Conservation (phyloP, 164 flowering plant species). For the Warburgia ugandensis region DNA sequence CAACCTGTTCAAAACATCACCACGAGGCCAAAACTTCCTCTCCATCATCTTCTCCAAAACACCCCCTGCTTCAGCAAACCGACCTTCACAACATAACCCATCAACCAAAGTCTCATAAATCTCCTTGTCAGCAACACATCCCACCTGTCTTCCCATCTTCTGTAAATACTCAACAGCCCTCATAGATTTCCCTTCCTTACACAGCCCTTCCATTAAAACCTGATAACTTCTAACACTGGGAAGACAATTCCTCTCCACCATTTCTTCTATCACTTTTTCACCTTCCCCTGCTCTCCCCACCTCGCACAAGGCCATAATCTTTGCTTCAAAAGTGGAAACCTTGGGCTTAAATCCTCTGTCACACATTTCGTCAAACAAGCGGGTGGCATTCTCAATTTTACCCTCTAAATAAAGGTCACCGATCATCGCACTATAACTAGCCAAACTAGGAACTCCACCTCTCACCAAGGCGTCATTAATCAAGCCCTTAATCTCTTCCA, state of each 20-base stretch:
- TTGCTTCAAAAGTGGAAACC: conserved; percentile 41
- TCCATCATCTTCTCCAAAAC: conserved; percentile 56
- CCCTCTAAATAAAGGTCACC: conserved; percentile 49
- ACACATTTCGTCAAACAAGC: conserved; percentile 46
- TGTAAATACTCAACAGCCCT: conserved; percentile 39
- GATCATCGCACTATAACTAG: conserved; percentile 52
- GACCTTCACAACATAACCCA: conserved; percentile 50
- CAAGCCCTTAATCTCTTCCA: conserved; percentile 31
- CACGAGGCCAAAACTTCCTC: conserved; percentile 33
- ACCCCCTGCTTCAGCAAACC: conserved; percentile 45
- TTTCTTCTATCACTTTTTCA: conserved; percentile 45
- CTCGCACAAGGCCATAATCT: conserved; percentile 40
- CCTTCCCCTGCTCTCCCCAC: conserved; percentile 39
- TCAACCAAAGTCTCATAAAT: conserved; percentile 40
- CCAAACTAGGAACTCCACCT: conserved; percentile 45
- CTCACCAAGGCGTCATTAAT: conserved; percentile 47
- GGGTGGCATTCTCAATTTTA: conserved; percentile 35
- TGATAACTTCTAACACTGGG: conserved; percentile 44
- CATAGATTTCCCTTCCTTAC: conserved; percentile 34
- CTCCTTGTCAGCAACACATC: conserved; percentile 48
- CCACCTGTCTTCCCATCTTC: conserved; percentile 54
- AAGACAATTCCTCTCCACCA: conserved; percentile 35
- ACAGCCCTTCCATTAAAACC: conserved; percentile 43
- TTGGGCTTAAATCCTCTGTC: conserved; percentile 40
- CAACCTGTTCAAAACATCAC: conserved; percentile 25